Percentiles rank a stretch among this genome's conserved stretches.
phyloP scores from a whole-genome alignment of 2,329 filamentous ascomycete species.

The Penicillium fuscoglaucum region DNA sequence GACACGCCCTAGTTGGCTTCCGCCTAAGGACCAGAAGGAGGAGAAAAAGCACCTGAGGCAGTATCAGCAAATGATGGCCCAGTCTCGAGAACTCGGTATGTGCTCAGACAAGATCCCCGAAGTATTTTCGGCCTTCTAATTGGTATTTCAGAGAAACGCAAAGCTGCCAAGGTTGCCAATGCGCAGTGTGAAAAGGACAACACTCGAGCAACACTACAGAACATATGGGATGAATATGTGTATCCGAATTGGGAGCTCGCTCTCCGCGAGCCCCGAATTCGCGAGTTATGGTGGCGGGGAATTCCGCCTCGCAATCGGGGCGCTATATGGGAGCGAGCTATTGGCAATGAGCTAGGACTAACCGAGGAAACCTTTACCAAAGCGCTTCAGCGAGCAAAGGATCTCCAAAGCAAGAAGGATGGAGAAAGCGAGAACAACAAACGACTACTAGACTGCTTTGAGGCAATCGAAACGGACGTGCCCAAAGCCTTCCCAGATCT shows the following conservation, averaged over 20 bases:
- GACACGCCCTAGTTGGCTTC: constrained; percentile 68
- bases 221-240: constrained; percentile 63
- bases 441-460: constrained; percentile 53
- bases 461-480: constrained; percentile 55
- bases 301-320: constrained; percentile 58
- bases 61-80: constrained; percentile 66
- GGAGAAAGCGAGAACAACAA: constrained; percentile 47
- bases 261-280: constrained; percentile 55
- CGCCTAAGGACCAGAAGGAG: constrained; percentile 76
- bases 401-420: constrained; percentile 47
- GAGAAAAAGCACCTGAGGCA: constrained; percentile 82
- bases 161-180: constrained; percentile 49
- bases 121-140: not conserved
- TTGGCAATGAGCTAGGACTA: constrained; percentile 62
- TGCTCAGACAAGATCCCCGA: not conserved
- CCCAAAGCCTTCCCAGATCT: constrained; percentile 58
- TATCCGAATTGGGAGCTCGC: constrained; percentile 60
- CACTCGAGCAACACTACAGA: constrained; percentile 54
- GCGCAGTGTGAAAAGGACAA: constrained; percentile 52
- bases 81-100: constrained; percentile 58
- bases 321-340: constrained; percentile 59
- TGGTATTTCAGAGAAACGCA: constrained; percentile 48
- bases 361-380: constrained; percentile 57
- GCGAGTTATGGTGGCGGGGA: constrained; percentile 66
- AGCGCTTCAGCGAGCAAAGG: constrained; percentile 57